Conservation (phyloP, 495 filamentous ascomycete species). For the Hamigera avellanea region DNA sequence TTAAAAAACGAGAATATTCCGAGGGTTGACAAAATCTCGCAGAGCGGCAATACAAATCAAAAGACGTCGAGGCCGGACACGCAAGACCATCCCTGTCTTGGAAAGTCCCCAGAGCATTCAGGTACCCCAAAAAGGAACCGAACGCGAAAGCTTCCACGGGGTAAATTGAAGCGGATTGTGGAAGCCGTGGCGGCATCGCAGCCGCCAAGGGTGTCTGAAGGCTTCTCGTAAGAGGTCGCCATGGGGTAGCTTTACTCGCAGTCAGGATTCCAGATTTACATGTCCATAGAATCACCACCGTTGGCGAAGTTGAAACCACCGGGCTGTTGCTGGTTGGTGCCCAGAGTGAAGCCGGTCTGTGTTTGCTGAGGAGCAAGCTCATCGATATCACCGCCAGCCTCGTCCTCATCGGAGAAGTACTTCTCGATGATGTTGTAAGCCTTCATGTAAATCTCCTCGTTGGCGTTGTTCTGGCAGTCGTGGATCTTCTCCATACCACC, state of each 20-base stretch:
- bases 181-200: too few relatives aligned
- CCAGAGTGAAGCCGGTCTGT: conserved; percentile 75
- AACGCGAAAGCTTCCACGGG: too few relatives aligned
- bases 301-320: conserved; percentile 89
- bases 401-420: conserved; percentile 99
- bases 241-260: too few relatives aligned
- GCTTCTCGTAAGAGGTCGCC: too few relatives aligned
- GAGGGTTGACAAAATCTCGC: neutral
- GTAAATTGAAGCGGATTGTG: too few relatives aligned
- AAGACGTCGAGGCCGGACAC: neutral
- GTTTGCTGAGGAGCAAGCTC: conserved; percentile 56
- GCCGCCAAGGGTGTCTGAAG: too few relatives aligned
- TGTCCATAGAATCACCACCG: conserved; percentile 91
- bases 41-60: too few relatives aligned
- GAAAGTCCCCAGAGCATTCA: too few relatives aligned
- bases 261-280: conserved; percentile 69
- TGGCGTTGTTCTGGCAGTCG: conserved; percentile 99
- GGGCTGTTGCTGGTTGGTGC: conserved; percentile 60
- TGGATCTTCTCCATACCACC: conserved; percentile 99
- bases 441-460: conserved; percentile 99
- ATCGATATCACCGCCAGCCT: conserved; percentile 64
- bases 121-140: too few relatives aligned
- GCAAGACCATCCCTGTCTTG: too few relatives aligned
- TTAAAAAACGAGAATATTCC: conserved; percentile 12
- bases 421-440: conserved; percentile 99